Conservation (phyloP, 495 filamentous ascomycete genomes). For the Cercophora samala region DNA sequence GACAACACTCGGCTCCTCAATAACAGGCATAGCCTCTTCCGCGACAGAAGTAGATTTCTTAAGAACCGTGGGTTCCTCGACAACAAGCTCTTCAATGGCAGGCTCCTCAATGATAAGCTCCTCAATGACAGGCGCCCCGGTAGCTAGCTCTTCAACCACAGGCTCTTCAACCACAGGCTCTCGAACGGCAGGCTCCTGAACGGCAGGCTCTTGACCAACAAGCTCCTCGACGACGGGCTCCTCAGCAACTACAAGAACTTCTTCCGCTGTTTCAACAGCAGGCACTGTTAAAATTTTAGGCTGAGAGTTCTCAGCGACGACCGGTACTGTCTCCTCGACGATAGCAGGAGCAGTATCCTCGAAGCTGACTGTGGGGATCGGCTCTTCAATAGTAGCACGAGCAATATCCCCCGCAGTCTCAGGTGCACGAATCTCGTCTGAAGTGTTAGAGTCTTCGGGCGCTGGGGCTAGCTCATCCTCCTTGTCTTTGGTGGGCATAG, state of each 20-base stretch:
- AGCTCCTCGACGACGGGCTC: not conserved
- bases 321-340: not conserved
- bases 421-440: not conserved
- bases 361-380: not conserved
- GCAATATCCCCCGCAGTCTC: not conserved
- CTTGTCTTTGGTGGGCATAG: no score
- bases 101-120: not conserved
- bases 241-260: not conserved
- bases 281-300: not conserved
- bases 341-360: not conserved
- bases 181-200: no score
- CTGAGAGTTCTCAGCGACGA: not conserved
- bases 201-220: not conserved
- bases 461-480: not conserved
- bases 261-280: not conserved
- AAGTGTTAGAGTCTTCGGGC: not conserved
- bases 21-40: not conserved
- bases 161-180: no score
- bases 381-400: conserved; percentile 3
- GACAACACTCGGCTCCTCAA: conserved; percentile 4
- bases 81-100: not conserved
- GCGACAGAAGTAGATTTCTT: not conserved
- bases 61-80: no score
- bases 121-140: not conserved
- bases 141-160: no score